Conservation (phyloP, 2,329 filamentous ascomycete genomes). For the Colletotrichum cuscutae region DNA sequence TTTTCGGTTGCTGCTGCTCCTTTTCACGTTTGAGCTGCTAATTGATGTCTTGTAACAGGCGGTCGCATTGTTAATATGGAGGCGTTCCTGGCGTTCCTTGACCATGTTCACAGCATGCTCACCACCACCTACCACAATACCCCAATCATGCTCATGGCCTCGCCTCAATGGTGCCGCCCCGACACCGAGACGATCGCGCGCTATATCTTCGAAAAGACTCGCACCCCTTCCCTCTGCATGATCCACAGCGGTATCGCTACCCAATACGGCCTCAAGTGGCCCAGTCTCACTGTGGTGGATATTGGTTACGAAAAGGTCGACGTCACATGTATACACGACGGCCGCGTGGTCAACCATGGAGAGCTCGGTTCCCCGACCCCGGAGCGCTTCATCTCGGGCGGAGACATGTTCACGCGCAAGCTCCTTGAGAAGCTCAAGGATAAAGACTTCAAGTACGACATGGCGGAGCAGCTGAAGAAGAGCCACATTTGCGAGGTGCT, state of each 20-base stretch:
- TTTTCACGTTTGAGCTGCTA: not conserved
- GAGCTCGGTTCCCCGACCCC: conserved; percentile 68
- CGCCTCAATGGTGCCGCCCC: conserved; percentile 89
- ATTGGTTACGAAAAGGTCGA: conserved; percentile 94
- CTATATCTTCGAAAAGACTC: conserved; percentile 97
- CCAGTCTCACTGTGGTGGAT: conserved; percentile 87
- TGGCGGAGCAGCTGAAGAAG: conserved; percentile 77
- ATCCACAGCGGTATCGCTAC: conserved; percentile 90
- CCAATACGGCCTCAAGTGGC: conserved; percentile 81
- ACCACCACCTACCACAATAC: conserved; percentile 96
- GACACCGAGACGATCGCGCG: conserved; percentile 90
- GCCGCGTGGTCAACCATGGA: conserved; percentile 75
- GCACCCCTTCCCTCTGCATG: conserved; percentile 89
- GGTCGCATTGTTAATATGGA: conserved; percentile 91
- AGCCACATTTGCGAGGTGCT: conserved; percentile 75
- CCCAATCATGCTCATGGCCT: conserved; percentile 88
- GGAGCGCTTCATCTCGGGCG: conserved; percentile 72
- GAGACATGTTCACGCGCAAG: conserved; percentile 84
- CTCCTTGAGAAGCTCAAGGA: conserved; percentile 73
- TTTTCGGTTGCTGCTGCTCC: conserved; percentile 37
- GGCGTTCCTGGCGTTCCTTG: conserved; percentile 92
- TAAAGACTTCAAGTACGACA: conserved; percentile 70
- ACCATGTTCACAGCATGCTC: conserved; percentile 89
- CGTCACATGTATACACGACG: conserved; percentile 89
- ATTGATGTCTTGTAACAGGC: conserved; percentile 52